A percentile compares a stretch with the other conserved stretches of the same genome.
Conservation (phyloP, 441 rosid species). For the Mallotus japonicus region DNA sequence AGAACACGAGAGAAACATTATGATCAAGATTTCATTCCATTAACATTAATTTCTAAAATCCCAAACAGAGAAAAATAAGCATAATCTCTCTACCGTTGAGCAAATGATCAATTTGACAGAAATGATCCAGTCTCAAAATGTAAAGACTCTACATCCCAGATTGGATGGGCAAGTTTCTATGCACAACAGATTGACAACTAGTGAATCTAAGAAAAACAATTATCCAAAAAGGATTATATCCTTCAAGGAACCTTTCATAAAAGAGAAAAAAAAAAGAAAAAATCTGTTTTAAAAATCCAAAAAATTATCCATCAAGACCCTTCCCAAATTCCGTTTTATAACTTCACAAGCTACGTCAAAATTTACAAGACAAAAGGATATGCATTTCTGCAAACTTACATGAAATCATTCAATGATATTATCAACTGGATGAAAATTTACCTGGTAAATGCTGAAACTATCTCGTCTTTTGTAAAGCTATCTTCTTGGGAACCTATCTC, state of each 20-base stretch:
- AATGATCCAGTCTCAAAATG: not conserved
- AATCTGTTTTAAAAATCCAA: too few relatives aligned
- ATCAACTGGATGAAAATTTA: constrained; percentile 14
- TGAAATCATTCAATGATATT: not conserved
- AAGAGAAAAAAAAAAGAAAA: too few relatives aligned
- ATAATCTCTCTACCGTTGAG: too few relatives aligned
- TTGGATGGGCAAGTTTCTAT: too few relatives aligned
- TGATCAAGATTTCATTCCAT: not conserved
- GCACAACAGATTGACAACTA: too few relatives aligned
- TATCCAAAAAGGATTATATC: too few relatives aligned
- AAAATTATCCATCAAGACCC: too few relatives aligned
- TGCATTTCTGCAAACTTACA: not conserved
- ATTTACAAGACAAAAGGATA: not conserved
- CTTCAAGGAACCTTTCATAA: too few relatives aligned
- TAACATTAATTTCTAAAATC: not conserved
- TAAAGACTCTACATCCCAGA: not conserved
- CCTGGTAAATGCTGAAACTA: constrained; percentile 78
- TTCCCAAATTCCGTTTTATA: too few relatives aligned
- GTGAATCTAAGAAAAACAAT: not conserved
- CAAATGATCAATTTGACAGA: not conserved
- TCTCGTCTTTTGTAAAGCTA: constrained; percentile 88
- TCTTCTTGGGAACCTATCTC: constrained; percentile 91
- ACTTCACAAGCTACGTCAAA: not conserved
- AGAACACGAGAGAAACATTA: too few relatives aligned
- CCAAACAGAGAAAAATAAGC: not conserved